These are phyloP conservation scores for Xylariaceae sp. DNA, from an alignment of 2,329 filamentous ascomycete genomes.

Conservation along the genomic window DNA sequence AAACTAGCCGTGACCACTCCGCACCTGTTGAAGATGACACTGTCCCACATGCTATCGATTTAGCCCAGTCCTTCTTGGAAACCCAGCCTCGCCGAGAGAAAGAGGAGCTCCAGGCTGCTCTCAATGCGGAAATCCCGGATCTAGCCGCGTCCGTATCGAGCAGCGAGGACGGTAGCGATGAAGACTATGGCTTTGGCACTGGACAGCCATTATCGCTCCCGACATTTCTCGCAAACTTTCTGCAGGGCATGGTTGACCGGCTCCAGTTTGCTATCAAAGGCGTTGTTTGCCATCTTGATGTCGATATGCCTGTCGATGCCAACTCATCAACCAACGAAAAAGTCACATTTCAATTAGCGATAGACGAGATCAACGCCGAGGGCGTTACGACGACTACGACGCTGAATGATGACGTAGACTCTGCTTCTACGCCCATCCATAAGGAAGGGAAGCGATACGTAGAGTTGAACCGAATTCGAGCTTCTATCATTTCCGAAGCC, in stretches of 20 bases:
- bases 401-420: slow-evolving; percentile 28
- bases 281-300: slow-evolving; percentile 61
- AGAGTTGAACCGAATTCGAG: slow-evolving; percentile 57
- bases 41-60: slow-evolving; percentile 64
- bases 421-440: slow-evolving; percentile 36
- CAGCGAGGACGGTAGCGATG: slow-evolving; percentile 58
- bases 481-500: slow-evolving; percentile 61
- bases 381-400: slow-evolving; percentile 49
- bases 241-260: slow-evolving; percentile 69
- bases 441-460: slow-evolving; percentile 63
- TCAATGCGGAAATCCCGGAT: slow-evolving; percentile 58
- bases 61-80: slow-evolving; percentile 74
- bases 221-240: slow-evolving; percentile 62
- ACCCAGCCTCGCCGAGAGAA: slow-evolving; percentile 62
- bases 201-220: slow-evolving; percentile 65
- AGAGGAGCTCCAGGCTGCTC: slow-evolving; percentile 61
- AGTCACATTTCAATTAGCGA: slow-evolving; percentile 58
- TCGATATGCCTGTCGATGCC: slow-evolving; percentile 49
- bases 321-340: slow-evolving; percentile 44
- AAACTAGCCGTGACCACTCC: slow-evolving; percentile 19
- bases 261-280: slow-evolving; percentile 60
- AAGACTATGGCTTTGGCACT: slow-evolving; percentile 59
- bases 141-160: slow-evolving; percentile 54
- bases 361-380: slow-evolving; percentile 61
- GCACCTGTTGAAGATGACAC: slow-evolving; percentile 30